phyloP scores from a whole-genome alignment of 805 yeast species.

The Teunomyces funiuensis region DNA sequence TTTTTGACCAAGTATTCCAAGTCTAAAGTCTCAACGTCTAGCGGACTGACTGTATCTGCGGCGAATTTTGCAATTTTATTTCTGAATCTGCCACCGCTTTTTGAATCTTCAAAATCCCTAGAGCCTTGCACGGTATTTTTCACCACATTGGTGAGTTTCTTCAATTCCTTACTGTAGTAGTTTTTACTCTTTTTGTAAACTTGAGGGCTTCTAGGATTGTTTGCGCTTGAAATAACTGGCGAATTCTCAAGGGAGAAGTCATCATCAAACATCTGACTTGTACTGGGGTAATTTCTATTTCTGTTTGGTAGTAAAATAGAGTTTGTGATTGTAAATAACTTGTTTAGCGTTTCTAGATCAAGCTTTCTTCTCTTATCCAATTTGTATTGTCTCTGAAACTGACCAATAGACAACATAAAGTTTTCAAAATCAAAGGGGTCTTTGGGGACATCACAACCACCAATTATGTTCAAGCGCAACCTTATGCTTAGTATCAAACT shows the following conservation, averaged over 20 bases:
- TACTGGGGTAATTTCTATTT: slow-evolving; percentile 7
- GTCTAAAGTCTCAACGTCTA: slow-evolving; percentile 43
- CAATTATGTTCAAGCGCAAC: slow-evolving; percentile 47
- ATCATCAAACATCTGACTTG: slow-evolving; percentile 5
- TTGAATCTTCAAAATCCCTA: slow-evolving; percentile 14
- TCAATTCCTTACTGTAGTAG: slow-evolving; percentile 41
- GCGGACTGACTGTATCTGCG: slow-evolving; percentile 33
- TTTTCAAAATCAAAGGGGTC: slow-evolving; percentile 80
- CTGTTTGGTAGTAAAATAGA: slow-evolving; percentile 28
- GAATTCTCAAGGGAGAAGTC: slow-evolving; percentile 3
- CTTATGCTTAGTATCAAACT: slow-evolving; percentile 75
- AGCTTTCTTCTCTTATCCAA: slow-evolving; percentile 51
- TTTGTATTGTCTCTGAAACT: slow-evolving; percentile 73
- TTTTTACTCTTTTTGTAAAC: slow-evolving; percentile 23
- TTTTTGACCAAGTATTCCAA: slow-evolving; percentile 33
- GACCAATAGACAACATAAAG: slow-evolving; percentile 65
- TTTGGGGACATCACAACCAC: slow-evolving; percentile 58
- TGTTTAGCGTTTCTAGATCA: slow-evolving; percentile 54
- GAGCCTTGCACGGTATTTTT: slow-evolving; percentile 72
- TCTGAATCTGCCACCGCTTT: slow-evolving; percentile 29
- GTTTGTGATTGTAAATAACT: slow-evolving; percentile 36
- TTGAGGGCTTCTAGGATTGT: background rate
- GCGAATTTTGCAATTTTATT: slow-evolving; percentile 33
- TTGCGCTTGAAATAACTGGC: slow-evolving; percentile 2
- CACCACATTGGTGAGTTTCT: slow-evolving; percentile 62